A percentile compares a stretch with the other conserved stretches of the same genome.
phyloP scores from a whole-genome alignment of 1,284 basidiomycete genomes.

The Chalciporus sp. region DNA sequence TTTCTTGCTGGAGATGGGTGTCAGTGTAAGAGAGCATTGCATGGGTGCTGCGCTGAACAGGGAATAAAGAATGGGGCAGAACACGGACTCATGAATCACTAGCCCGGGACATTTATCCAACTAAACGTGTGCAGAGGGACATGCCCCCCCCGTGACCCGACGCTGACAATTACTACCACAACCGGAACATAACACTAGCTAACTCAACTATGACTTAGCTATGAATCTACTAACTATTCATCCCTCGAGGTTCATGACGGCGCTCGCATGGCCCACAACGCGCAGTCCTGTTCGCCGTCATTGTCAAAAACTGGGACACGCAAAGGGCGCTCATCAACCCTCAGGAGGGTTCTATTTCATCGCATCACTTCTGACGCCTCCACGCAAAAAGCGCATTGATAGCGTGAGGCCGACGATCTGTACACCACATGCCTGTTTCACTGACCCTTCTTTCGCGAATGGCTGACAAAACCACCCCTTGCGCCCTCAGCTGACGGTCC shows the following conservation, averaged over 20 bases:
- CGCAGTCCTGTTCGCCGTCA: neutral
- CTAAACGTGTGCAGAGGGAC: slow-evolving; percentile 8
- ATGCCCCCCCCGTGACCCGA: slow-evolving; percentile 8
- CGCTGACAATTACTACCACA: neutral
- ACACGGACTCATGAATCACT: slow-evolving; percentile 14
- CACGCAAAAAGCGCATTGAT: slow-evolving; percentile 15
- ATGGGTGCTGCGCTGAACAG: slow-evolving; percentile 18
- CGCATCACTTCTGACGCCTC: slow-evolving; percentile 12
- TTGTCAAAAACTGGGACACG: neutral
- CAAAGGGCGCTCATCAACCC: neutral
- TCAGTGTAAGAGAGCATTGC: slow-evolving; percentile 26
- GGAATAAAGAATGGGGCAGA: slow-evolving; percentile 12
- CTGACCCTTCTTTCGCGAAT: slow-evolving; percentile 1
- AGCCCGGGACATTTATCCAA: slow-evolving; percentile 17
- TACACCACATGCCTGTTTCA: neutral
- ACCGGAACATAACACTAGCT: neutral
- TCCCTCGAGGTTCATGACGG: neutral
- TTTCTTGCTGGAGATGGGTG: slow-evolving; percentile 8
- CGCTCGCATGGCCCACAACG: neutral
- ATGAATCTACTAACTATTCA: too few relatives aligned
- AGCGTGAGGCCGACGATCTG: slow-evolving; percentile 22
- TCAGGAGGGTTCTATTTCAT: neutral
- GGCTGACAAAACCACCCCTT: slow-evolving; percentile 2
- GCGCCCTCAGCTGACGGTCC: neutral
- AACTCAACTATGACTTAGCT: too few relatives aligned